Evolutionary conservation across 208 protist genomes (phyloP).

Genomic region (Wallacemonas sp.): DNA sequence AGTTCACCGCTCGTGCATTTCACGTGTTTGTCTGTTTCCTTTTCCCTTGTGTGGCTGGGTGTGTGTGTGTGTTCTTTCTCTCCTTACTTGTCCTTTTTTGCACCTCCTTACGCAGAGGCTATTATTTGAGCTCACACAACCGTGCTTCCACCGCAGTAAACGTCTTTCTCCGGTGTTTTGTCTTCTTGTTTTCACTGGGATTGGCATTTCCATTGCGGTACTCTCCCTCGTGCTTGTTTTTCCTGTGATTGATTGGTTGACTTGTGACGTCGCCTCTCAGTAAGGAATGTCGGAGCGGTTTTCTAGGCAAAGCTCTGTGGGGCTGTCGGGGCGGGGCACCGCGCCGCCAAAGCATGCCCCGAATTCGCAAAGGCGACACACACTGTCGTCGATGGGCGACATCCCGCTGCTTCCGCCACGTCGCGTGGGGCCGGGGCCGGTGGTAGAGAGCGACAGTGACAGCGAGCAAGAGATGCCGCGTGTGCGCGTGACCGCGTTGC

Average conservation of each 20-base stretch:
- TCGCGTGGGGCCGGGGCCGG: background rate
- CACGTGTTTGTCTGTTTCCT: no score
- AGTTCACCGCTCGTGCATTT: no score
- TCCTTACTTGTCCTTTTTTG: background rate
- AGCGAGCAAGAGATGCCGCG: background rate
- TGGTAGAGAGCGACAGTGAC: background rate
- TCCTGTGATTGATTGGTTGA: background rate
- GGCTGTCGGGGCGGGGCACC: background rate
- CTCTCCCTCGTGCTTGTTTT: slow-evolving; percentile 2
- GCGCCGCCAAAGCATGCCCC: slow-evolving; percentile 13
- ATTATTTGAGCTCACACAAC: no score
- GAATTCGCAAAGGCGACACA: slow-evolving; percentile 4
- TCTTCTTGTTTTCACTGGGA: slow-evolving; percentile 1
- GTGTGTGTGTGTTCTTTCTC: background rate
- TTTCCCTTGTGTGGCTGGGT: no score
- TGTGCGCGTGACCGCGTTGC: background rate
- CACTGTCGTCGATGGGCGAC: slow-evolving; percentile 4
- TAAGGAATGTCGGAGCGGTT: slow-evolving; percentile 2
- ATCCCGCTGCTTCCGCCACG: slow-evolving; percentile 8
- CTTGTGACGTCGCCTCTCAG: background rate
- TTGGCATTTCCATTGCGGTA: no score
- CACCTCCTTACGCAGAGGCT: no score
- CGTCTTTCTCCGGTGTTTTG: no score
- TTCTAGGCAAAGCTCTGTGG: slow-evolving; percentile 2
- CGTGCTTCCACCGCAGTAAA: no score